These are phyloP conservation scores for Epichloe scottii DNA, from an alignment of 2,329 filamentous ascomycete species.

Conservation along the genomic window DNA sequence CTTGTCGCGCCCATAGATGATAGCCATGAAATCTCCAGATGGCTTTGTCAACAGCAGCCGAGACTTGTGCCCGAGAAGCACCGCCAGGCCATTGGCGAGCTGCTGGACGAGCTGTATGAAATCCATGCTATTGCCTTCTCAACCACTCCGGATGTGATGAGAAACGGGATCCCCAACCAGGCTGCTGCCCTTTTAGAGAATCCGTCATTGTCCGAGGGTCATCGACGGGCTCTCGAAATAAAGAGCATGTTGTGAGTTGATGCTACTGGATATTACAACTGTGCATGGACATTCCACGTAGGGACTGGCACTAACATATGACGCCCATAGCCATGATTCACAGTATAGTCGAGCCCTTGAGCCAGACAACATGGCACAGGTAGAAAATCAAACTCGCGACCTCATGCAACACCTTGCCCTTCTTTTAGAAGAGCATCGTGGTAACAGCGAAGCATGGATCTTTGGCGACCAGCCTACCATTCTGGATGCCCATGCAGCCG, in stretches of 20 bases:
- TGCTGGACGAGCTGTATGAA: constrained; percentile 15
- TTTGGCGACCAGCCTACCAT: constrained; percentile 17
- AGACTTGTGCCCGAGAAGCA: constrained; percentile 15
- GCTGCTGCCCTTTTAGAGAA: constrained; percentile 18
- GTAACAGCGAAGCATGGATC: constrained; percentile 12
- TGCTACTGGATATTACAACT: no score
- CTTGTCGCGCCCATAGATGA: constrained; percentile 13
- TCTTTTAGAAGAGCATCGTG: constrained; percentile 7
- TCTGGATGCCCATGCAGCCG: constrained; percentile 16
- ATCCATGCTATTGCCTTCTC: constrained; percentile 16
- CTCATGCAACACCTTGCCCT: constrained; percentile 13
- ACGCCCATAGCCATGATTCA: constrained; percentile 15
- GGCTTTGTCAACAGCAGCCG: constrained; percentile 18
- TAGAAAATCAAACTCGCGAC: constrained; percentile 11
- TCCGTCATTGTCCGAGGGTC: constrained; percentile 12
- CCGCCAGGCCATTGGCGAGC: constrained; percentile 10
- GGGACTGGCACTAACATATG: background rate
- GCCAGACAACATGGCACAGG: constrained; percentile 12
- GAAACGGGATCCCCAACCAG: constrained; percentile 15
- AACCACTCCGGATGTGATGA: constrained; percentile 12
- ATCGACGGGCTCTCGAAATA: constrained; percentile 19
- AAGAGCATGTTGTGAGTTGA: constrained; percentile 19
- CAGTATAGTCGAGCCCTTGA: constrained; percentile 13
- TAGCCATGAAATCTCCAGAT: constrained; percentile 16
- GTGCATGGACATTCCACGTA: no score